Base-by-base conservation (phyloP, 805 yeast species). In the Candida insectorum region DNA sequence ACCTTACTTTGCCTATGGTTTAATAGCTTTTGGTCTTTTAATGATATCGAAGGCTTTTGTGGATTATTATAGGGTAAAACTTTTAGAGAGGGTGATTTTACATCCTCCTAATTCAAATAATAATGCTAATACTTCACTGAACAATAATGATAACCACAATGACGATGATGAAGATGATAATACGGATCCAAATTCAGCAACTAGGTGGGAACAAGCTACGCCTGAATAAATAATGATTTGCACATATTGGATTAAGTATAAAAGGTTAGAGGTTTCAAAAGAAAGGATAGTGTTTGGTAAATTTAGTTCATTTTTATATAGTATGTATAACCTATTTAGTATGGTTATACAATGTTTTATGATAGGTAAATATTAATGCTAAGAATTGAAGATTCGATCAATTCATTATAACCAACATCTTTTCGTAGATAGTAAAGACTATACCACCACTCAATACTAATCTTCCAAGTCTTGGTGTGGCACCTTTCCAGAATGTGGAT, bases 401-500 rank as follows among this genome's bases (percentile, higher is more conserved):
- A 14, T 52, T 61, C 56, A 81, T 51, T n/a, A 81, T 32, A 24
- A 69, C 75, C 58, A 91, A 69, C 66, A 91, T 82, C 62, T 88
- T 85, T 58, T 91, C 98, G 58, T 91, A 91, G 36, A 93, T 85
- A 14, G 97, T 93, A 64, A 91, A 91, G 18, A 93, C 97, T 46
- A 91, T 91, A 50, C 98, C 98, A 41, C 98, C 98, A 62, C 95
- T 84, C 53, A 91, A 71, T 22, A 89, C 78, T 54, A 91, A 72
- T 49, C 98, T 77, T 5, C 97, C 97, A 41, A 91, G 68, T 54
- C 98, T 75, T 28, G 98, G 97, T 2, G 97, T 93, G 22, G 97
- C 96, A 41, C 98, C 98, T 62, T 86, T 86, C 98, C 98, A 91
- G 63, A 88, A 87, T 4, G 96, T 84, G 52, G 76, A 65, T 44